A percentile compares a stretch with the other conserved stretches of the same genome.
phyloP scores from a whole-genome alignment of 2,329 filamentous ascomycete genomes.

The Allantophomopsis lycopodina region DNA sequence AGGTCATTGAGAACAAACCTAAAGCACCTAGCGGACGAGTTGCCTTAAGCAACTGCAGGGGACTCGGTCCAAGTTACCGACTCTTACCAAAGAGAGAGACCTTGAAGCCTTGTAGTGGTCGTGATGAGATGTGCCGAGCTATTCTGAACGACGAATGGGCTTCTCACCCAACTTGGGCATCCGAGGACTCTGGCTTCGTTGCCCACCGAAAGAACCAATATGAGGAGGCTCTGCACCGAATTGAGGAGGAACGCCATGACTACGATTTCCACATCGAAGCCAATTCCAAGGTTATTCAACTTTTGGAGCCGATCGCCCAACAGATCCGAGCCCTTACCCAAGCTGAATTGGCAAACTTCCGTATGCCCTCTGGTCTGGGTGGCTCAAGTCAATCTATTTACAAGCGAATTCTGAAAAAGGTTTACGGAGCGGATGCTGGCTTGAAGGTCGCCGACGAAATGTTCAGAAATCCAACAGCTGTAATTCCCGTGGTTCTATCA shows the following conservation, averaged over 20 bases:
- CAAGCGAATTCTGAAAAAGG: conserved; percentile 93
- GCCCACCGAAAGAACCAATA: conserved; percentile 94
- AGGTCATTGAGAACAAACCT: conserved; percentile 65
- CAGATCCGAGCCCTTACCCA: conserved; percentile 72
- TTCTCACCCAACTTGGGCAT: conserved; percentile 96
- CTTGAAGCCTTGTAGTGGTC: conserved; percentile 82
- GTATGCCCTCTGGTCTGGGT: conserved; percentile 70
- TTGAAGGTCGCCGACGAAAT: conserved; percentile 77
- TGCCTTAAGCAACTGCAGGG: conserved; percentile 89
- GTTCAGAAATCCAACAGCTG: conserved; percentile 69
- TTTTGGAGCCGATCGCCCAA: conserved; percentile 87
- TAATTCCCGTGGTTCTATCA: conserved; percentile 78
- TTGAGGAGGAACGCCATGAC: conserved; percentile 95
- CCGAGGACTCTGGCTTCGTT: conserved; percentile 94
- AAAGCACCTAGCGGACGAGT: conserved; percentile 66
- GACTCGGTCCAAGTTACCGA: conserved; percentile 90
- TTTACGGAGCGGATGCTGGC: conserved; percentile 78
- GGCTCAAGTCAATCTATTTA: conserved; percentile 95
- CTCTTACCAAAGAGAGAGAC: conserved; percentile 68
- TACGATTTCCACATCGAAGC: conserved; percentile 98
- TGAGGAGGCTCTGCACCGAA: conserved; percentile 87
- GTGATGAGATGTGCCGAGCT: conserved; percentile 84
- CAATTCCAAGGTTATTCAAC: conserved; percentile 86
- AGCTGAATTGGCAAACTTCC: conserved; percentile 58
- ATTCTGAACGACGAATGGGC: conserved; percentile 98